Evolutionary conservation across 495 filamentous ascomycete genomes (phyloP).

Genomic region (Parathielavia hyrcaniae): DNA sequence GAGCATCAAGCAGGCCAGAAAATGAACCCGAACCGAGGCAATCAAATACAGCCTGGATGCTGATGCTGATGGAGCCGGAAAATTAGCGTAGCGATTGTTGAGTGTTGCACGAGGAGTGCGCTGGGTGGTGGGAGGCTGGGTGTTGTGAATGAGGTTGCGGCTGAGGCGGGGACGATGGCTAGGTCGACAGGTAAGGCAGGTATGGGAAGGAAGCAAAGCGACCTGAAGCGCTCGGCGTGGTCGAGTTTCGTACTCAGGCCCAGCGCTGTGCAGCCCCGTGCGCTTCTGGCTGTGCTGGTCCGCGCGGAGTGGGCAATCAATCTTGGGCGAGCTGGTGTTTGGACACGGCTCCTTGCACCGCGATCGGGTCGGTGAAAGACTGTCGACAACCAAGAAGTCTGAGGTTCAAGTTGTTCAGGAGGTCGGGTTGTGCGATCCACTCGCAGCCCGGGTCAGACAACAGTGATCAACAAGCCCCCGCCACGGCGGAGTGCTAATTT

Average conservation of each 20-base stretch:
- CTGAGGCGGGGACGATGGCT: slow-evolving; percentile 8
- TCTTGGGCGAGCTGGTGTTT: slow-evolving; percentile 3
- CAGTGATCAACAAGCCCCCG: slow-evolving; percentile 33
- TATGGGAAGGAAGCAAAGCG: neutral
- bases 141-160: neutral
- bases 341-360: slow-evolving; percentile 1
- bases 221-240: neutral
- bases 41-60: neutral
- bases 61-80: neutral
- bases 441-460: slow-evolving; percentile 20
- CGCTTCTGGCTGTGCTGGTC: neutral
- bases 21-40: neutral
- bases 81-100: slow-evolving; percentile 7
- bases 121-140: slow-evolving; percentile 4
- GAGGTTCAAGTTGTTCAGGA: slow-evolving; percentile 16
- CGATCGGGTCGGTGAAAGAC: slow-evolving; percentile 7
- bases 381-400: slow-evolving; percentile 10
- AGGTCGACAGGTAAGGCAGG: too few relatives aligned
- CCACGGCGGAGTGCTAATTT: slow-evolving; percentile 33
- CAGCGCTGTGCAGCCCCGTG: neutral
- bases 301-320: neutral
- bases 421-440: slow-evolving; percentile 22
- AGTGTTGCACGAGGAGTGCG: slow-evolving; percentile 12
- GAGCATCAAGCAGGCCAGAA: slow-evolving; percentile 8
- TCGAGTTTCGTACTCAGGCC: neutral